Evolutionary conservation across 352 stramenopile genomes (phyloP), one percentile per base, ranked within the genome.

Genomic region (Peronosclerospora sorghi): DNA sequence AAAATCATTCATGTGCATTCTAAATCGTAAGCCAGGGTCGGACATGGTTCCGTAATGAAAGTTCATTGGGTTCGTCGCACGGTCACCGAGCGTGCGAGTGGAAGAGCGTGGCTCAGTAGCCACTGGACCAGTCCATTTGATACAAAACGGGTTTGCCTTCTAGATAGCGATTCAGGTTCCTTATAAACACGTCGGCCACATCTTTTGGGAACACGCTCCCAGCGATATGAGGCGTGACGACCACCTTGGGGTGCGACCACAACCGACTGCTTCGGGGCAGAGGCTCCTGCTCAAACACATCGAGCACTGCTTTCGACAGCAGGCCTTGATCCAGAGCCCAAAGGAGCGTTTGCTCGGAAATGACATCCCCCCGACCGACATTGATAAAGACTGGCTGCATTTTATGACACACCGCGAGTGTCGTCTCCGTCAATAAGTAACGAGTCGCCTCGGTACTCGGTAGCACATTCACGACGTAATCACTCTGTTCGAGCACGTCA

Each of bases 401-500:
- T 28, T 55, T 54, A 2, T 45, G 38, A 24, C 72, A 84, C 8
- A 58, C 41, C 30, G 56, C 26, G 2, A 94, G 52, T 15, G 54
- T 54, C 15, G 66, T 51, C 18, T 78, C 59, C 4, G 57, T 73
- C 32, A 95, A 49, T 15, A 92, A 46, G 40, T 76, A 66, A 26
- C 64, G 65, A 34, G 84, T 95, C n/a, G 60, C 60, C 1, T 41
- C 13, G 8, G 84, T 95, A 29, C 77, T 93, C 13, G 84, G 80
- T 18, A 95, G 55, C 4, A 89, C 73, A 42, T 73, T 88, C 28
- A 95, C 75, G 8, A 94, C 29, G 37, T 86, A 89, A 59, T 95
- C 84, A 12, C 59, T 65, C 35, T 70, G 48, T 39, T 56, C 39
- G 6, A 83, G 37, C 35, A 85, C 59, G 5, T 73, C 53, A 35